Base-by-base conservation (phyloP, 2,329 filamentous ascomycete genomes). In the Daldinia eschscholtzii region DNA sequence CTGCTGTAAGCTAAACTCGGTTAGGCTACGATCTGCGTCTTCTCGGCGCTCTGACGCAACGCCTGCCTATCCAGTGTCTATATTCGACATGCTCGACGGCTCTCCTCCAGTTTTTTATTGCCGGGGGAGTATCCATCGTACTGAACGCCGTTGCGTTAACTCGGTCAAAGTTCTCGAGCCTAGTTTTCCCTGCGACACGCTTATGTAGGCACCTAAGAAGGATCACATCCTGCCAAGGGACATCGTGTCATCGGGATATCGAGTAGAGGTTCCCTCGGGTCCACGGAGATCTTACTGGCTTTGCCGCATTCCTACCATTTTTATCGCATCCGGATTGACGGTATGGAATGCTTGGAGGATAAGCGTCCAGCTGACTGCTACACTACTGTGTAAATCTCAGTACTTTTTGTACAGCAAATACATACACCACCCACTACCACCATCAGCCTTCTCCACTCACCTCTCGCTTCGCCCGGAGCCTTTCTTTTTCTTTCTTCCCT, bases 281-380 rank as follows among this genome's bases (percentile, higher is more conserved):
- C 55, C 61, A 58, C 63, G 60, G 52, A 48, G 56, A 64, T 69
- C 61, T 66, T 65, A 67, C 65, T 68, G 55, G 65, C 56, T 55
- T 71, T 66, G 68, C 65, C 68, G 66, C 65, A 68, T 65, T 70
- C 62, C 56, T 65, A 41, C 63, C 57, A 64, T 58, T 67, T 67
- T 63, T 67, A 69, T 67, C 65, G 50, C 63, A 67, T 55, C 63
- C 39, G 35, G 60, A 44, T 56, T 28, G 53, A 57, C 39, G 50
- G 44, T 53, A 53, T 20, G 28, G 42, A 67, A 48, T 59, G 23
- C 46, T 44, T 58, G 44, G 41, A 33, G 18, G n/a, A 58, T 64
- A 66, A 66, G 65, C 62, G 67, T 69, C 67, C 70, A 73, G 70
- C 67, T 73, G 70, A 73, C 64, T 33, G 64, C 64, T 64, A 65